Percentiles rank a stretch among this genome's conserved stretches.
Evolutionary conservation across 31 red algal genomes (phyloP).

Genomic region (Pterothamnion heteromorphum): DNA sequence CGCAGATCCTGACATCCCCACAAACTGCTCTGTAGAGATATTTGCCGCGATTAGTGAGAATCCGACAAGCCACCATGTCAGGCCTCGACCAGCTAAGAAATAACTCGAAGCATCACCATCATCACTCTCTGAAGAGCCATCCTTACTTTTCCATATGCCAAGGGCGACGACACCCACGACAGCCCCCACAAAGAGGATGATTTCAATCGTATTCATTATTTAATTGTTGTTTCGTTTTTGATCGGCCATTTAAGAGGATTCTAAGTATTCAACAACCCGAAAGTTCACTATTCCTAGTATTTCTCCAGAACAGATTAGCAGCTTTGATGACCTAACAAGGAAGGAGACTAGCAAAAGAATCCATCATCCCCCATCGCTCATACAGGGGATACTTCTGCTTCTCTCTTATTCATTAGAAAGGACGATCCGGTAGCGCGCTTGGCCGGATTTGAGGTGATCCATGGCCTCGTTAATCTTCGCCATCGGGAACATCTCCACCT

Average conservation of each 20-base stretch:
- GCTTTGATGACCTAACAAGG: too few relatives aligned
- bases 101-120: background rate
- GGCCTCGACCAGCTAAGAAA: background rate
- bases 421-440: background rate
- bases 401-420: too few relatives aligned
- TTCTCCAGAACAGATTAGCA: too few relatives aligned
- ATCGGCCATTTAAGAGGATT: too few relatives aligned
- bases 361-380: too few relatives aligned
- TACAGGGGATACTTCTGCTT: too few relatives aligned
- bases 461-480: background rate
- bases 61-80: background rate
- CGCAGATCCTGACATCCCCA: background rate
- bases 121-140: too few relatives aligned
- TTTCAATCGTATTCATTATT: background rate
- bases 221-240: background rate
- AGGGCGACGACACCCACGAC: background rate
- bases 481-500: background rate
- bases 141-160: background rate
- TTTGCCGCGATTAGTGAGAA: slow-evolving; percentile 12
- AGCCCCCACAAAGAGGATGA: background rate
- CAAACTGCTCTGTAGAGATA: slow-evolving; percentile 15
- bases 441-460: background rate
- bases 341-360: too few relatives aligned
- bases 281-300: too few relatives aligned
- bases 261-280: too few relatives aligned